Base-by-base conservation (phyloP, 202 grass and related monocot species). In the Elaeis oleifera region DNA sequence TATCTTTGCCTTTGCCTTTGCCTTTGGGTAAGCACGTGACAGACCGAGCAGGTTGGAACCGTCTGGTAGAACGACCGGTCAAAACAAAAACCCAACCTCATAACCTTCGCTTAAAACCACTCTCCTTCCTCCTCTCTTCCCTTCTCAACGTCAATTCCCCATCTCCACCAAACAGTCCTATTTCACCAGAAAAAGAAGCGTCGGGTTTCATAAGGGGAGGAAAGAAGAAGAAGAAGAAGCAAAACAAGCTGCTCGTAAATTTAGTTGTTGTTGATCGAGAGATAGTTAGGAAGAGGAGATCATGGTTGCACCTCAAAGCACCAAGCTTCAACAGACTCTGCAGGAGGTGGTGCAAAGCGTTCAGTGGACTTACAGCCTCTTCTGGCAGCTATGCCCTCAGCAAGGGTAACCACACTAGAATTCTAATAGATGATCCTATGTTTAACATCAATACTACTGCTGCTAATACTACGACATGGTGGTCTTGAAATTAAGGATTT, bases 21-120 rank as follows among this genome's bases (percentile, higher is more conserved):
- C 28, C 28, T 29, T 29, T 29, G 28, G 28, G 28, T 6, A 29
- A 29, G 28, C 28, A 44, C 36, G 36, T 44, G 36, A 44, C 9
- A 0, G 36, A 44, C 31, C 32, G 64, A 20, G 56, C 49, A 28
- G 79, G 66, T 72, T 36, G 23, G 68, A 62, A 36, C 55, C 44
- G 78, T 73, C 78, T 67, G 84, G 87, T 96, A 62, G 76, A 96
- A 63, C 87, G 61, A 88, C 91, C 91, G 49, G 91, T 96, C 90
- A 96, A 95, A 77, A 54, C 6, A 17, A 3, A 18, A 1, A 61
- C 28, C 17, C 11, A 13, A 56, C 54, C 4, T 5, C 28, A 29
- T 53, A 62, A 32, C 56, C 56, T 2, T 3, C 49, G 50, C 39
- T 68, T 51, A 67, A 73, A 58, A 18, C 25, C 54, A 8, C 49